Base-by-base conservation (phyloP, 805 yeast species). In the Starmerella gropengiesseri region DNA sequence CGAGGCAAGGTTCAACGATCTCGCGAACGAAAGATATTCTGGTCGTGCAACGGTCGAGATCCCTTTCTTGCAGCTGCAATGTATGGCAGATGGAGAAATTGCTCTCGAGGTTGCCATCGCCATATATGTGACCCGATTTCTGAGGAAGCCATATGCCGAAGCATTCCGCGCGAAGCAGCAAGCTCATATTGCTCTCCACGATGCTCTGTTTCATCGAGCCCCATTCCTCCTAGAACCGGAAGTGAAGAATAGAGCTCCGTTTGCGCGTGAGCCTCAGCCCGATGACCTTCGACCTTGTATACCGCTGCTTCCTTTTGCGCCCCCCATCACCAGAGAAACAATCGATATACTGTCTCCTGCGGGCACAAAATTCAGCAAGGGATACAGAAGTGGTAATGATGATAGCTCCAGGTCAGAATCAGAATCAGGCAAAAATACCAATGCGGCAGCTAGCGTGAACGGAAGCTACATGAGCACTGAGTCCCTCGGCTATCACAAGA, bases 181-280 rank as follows among this genome's bases (percentile, higher is more conserved):
- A 40, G 65, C 66, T 2, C 94, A 82, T 58, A 61, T 87, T 1
- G 62, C 73, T 16, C 50, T 65, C 6, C 81, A 84, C 53, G 98
- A 91, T 65, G 81, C 82, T 0, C 85, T 95, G 0, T 85, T 75
- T 48, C 91, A 84, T 51, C 63, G 98, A 43, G 66, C 77, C 17
- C 78, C 91, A 0, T 87, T 85, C 57, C 59, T 89, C 22, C 58
- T 89, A 7, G 46, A 39, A 21, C 30, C 25, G 4, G n/a, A 25
- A 11, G 37, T 27, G 9, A 37, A 27, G 14, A 8, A 14, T 6
- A 19, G 27, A n/a, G 40, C 39, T 59, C 40, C 43, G 2, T 46
- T 37, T 26, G 16, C 19, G 16, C 34, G 40, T 2, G 11, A 41
- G 7, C 33, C 13, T 2, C 27, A 37, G 21, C 35, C 39, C 5